phyloP scores from a whole-genome alignment of 2,329 filamentous ascomycete genomes.

The Trichoderma sp. region DNA sequence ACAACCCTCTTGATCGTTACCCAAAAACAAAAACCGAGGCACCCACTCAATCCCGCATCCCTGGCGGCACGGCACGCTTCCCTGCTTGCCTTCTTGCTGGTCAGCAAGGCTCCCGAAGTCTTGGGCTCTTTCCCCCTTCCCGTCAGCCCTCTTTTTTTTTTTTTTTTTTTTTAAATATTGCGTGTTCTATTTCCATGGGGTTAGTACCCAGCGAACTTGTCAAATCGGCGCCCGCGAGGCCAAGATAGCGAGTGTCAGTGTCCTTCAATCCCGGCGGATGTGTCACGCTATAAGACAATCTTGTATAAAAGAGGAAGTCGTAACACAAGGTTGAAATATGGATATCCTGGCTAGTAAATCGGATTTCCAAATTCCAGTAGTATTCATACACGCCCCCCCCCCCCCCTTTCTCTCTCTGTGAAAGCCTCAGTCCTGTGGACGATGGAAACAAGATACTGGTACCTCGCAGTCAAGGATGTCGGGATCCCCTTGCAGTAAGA shows the following conservation, averaged over 20 bases:
- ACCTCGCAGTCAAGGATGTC: background rate
- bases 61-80: slow-evolving; percentile 10
- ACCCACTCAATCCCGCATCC: background rate
- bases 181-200: background rate
- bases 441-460: background rate
- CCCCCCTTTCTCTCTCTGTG: background rate
- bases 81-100: background rate
- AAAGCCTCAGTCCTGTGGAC: background rate
- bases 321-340: background rate
- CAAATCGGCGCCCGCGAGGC: background rate
- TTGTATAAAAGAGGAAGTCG: background rate
- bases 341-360: background rate
- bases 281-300: background rate
- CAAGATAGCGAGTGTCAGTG: background rate
- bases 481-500: background rate
- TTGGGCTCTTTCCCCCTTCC: background rate
- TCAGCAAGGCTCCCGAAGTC: background rate
- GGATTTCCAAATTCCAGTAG: background rate
- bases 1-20: background rate
- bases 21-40: background rate
- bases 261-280: background rate
- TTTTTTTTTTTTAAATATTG: too few relatives aligned
- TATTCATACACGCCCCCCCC: background rate
- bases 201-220: background rate
- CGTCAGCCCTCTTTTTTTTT: background rate